phyloP scores from a whole-genome alignment of 1,284 basidiomycete genomes.

The Microbotryomycetes sp. region DNA sequence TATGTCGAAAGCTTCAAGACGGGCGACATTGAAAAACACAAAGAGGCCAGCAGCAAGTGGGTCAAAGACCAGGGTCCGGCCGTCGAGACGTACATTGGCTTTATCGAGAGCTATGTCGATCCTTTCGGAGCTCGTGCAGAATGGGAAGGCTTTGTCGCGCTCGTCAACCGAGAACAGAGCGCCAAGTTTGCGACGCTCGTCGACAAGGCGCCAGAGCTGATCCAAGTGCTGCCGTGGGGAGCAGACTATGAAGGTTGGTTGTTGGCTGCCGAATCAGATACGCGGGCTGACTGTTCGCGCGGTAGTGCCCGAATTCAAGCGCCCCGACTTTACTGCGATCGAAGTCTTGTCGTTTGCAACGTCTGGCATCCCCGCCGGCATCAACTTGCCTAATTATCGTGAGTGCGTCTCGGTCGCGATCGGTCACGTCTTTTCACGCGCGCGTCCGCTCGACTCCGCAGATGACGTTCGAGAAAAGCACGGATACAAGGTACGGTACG shows the following conservation, averaged over 20 bases:
- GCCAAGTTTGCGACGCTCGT: constrained; percentile 72
- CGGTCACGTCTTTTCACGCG: constrained; percentile 38
- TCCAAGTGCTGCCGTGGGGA: constrained; percentile 76
- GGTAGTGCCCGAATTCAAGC: constrained; percentile 50
- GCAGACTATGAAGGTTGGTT: constrained; percentile 69
- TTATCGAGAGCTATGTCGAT: constrained; percentile 61
- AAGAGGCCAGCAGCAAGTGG: constrained; percentile 66
- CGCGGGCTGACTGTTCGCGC: background rate
- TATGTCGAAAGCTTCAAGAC: constrained; percentile 68
- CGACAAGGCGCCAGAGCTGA: constrained; percentile 61
- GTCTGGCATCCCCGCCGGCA: constrained; percentile 75
- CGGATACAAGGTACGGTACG: constrained; percentile 56
- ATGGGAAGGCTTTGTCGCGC: constrained; percentile 83
- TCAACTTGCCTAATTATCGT: constrained; percentile 47
- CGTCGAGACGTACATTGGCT: constrained; percentile 77
- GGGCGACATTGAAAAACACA: constrained; percentile 69
- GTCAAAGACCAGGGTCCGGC: constrained; percentile 76
- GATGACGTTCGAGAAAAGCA: constrained; percentile 68
- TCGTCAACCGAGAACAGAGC: constrained; percentile 52
- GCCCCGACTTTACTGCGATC: constrained; percentile 70
- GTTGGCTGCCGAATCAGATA: background rate
- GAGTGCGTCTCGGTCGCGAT: constrained; percentile 44
- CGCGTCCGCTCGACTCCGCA: constrained; percentile 55
- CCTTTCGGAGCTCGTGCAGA: constrained; percentile 56
- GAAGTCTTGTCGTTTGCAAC: constrained; percentile 51